Conservation (phyloP, 148 eudicot species). For the Dysphania ambrosioides region DNA sequence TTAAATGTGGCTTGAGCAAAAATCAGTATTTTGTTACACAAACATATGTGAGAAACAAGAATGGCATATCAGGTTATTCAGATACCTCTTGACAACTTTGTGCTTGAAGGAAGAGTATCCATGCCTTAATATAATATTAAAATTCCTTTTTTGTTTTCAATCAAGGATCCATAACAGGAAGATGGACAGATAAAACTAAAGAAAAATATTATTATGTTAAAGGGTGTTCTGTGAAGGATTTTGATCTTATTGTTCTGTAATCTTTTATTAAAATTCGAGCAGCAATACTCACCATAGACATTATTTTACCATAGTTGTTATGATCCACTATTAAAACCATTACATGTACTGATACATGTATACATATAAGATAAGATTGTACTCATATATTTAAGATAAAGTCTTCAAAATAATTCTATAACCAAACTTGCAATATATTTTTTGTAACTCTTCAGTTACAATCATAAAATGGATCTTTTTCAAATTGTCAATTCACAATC, state of each 20-base stretch:
- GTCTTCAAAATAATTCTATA: too few species aligned
- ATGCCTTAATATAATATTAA: background rate
- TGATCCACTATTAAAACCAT: background rate
- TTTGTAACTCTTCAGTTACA: too few species aligned
- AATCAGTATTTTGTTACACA: background rate
- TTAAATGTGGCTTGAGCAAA: conserved; percentile 5
- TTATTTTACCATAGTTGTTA: too few species aligned
- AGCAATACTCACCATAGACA: background rate
- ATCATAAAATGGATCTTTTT: background rate
- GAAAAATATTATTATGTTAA: too few species aligned
- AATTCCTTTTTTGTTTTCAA: too few species aligned
- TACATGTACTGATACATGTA: background rate
- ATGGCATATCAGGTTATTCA: background rate
- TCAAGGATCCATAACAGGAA: background rate
- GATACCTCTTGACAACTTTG: background rate
- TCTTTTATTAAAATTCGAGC: too few species aligned
- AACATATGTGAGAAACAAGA: background rate
- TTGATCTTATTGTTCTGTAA: background rate
- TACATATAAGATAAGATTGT: background rate
- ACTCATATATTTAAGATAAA: background rate
- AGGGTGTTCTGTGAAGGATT: background rate
- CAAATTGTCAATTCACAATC: background rate
- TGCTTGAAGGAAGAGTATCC: background rate
- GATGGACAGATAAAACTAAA: too few species aligned
- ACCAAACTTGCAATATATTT: too few species aligned